A percentile compares a stretch with the other conserved stretches of the same genome.
Conservation (phyloP, 2,329 filamentous ascomycete species). For the Chaetomiaceae sp. region DNA sequence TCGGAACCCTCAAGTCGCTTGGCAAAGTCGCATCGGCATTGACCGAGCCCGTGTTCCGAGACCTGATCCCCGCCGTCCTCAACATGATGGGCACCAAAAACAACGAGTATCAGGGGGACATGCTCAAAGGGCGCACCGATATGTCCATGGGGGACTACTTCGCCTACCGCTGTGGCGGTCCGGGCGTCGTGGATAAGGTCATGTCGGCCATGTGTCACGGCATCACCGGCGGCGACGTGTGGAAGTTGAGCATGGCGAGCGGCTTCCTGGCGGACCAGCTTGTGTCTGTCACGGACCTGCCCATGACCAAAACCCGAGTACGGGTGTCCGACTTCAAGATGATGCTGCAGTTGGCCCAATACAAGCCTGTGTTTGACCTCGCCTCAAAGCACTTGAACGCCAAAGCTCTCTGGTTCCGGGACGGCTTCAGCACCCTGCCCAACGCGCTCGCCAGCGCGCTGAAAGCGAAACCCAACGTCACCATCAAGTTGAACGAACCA, state of each 20-base stretch:
- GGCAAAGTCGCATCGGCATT: constrained; percentile 35
- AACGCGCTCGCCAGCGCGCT: constrained; percentile 51
- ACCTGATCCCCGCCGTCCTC: neutral
- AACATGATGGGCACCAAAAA: neutral
- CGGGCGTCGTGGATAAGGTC: constrained; percentile 63
- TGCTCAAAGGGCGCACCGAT: neutral
- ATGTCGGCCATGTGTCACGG: constrained; percentile 76
- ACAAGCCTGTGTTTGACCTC: constrained; percentile 9
- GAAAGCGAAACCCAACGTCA: constrained; percentile 52
- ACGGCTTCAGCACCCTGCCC: constrained; percentile 61
- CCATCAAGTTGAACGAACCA: constrained; percentile 46
- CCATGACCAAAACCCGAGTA: neutral
- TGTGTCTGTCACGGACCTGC: neutral
- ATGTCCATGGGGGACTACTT: constrained; percentile 68
- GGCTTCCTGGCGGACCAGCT: constrained; percentile 42
- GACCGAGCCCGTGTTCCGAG: constrained; percentile 51
- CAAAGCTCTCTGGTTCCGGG: constrained; percentile 41
- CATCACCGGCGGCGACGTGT: constrained; percentile 86
- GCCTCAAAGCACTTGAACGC: constrained; percentile 6
- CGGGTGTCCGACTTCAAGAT: constrained; percentile 10
- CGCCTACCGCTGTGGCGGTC: constrained; percentile 46
- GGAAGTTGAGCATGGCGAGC: constrained; percentile 69
- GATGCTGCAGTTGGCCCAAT: constrained; percentile 7
- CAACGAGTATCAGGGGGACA: neutral
- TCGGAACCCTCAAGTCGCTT: constrained; percentile 32